Evolutionary conservation across 345 rosid species (phyloP).

Genomic region (Corymbia maculata): DNA sequence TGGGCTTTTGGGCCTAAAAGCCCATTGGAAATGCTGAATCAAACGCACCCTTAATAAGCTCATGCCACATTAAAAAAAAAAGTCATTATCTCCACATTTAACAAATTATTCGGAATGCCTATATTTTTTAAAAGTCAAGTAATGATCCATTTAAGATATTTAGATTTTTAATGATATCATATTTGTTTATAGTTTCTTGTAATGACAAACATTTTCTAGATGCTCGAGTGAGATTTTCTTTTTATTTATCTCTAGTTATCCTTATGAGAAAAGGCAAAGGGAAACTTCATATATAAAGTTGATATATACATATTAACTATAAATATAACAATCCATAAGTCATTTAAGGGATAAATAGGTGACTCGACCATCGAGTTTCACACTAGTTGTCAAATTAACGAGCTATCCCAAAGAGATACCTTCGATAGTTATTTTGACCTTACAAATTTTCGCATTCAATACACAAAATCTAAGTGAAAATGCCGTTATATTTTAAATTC

Average conservation of each 20-base stretch:
- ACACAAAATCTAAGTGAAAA: neutral
- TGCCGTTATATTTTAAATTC: neutral
- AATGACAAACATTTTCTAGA: neutral
- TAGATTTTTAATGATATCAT: neutral
- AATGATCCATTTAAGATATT: neutral
- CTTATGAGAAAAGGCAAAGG: neutral
- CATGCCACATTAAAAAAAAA: neutral
- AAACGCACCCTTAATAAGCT: neutral
- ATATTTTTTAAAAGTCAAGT: neutral
- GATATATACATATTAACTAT: neutral
- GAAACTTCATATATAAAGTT: neutral
- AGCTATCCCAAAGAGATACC: neutral
- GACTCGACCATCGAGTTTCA: accelerated
- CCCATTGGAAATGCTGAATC: too few relatives aligned
- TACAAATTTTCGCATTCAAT: neutral
- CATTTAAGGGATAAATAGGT: accelerated
- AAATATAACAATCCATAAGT: neutral
- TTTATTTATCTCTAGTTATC: neutral
- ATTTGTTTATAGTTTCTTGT: neutral
- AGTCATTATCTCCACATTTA: neutral
- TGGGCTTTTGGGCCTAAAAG: too few relatives aligned
- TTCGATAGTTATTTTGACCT: neutral
- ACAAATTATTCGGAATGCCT: neutral
- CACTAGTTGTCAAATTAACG: neutral
- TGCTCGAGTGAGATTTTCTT: neutral